A percentile compares a stretch with the other conserved stretches of the same genome.
Conservation (phyloP, 768 basidiomycete genomes). For the Cystobasidium ongulense region DNA sequence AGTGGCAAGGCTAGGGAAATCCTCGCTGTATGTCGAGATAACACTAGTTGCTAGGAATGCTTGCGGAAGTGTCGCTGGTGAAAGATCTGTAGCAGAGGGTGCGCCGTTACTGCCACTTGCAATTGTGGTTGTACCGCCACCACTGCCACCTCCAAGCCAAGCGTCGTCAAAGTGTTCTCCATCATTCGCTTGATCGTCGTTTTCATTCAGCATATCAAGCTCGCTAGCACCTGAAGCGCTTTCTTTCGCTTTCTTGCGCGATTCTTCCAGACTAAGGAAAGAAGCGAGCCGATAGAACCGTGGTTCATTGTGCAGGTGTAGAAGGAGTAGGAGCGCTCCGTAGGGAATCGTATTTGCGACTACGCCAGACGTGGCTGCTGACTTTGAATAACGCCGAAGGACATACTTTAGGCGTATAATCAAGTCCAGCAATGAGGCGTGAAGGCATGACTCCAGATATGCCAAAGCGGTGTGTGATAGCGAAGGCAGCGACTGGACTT, state of each 20-base stretch:
- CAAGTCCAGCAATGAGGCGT: not conserved
- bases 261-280: constrained; percentile 10
- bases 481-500: constrained; percentile 20
- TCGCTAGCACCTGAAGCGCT: not conserved
- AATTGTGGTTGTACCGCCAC: not conserved
- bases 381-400: not conserved
- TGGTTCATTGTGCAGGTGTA: constrained; percentile 19
- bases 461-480: not conserved
- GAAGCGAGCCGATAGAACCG: constrained; percentile 20
- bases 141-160: not conserved
- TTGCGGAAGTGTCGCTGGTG: constrained; percentile 3
- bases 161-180: constrained; percentile 7
- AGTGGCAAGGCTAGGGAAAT: not conserved
- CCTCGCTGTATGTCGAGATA: not conserved
- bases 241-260: constrained; percentile 28
- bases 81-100: not conserved
- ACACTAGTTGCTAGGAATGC: not conserved
- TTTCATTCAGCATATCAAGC: constrained; percentile 13
- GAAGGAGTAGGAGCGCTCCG: not conserved
- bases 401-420: not conserved
- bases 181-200: not conserved
- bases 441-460: constrained; percentile 14
- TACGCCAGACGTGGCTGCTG: not conserved
- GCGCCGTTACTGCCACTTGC: not conserved
- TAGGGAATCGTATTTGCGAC: not conserved